Base-by-base conservation (phyloP, 2,329 filamentous ascomycete genomes). In the Trichoderma endophyticum region DNA sequence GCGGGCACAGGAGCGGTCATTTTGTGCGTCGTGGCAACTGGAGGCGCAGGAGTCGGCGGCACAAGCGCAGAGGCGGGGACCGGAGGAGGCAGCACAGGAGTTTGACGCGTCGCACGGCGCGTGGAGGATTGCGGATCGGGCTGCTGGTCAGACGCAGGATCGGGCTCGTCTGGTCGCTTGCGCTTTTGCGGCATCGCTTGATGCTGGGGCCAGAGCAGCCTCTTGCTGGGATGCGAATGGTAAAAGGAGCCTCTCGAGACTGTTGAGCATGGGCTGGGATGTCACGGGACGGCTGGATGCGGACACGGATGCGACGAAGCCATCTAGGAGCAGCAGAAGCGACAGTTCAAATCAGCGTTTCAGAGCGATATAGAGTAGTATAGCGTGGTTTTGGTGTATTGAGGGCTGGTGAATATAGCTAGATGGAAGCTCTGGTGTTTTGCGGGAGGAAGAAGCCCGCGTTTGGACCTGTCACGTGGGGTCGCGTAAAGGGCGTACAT, bases 91-190 rank as follows among this genome's bases (percentile, higher is more conserved):
- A 76, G 74, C 62, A 80, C 77, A 28, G 79, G 77, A 74, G 80
- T 82, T 73, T 82, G 81, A 80, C 81, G 81, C 81, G 81, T 82
- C 73, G 80, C 78, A 73, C 81, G 79, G 77, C 81, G 81, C 80
- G 80, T 78, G 48, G 73, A 72, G 70, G 69, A 39, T 43, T 60
- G 61, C 34, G 74, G 26, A 60, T 74, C 73, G 68, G 72, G 73
- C 30, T 73, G 74, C 62, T 68, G 65, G 43, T 75, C 75, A 67
- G 75, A 72, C 57, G 80, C 77, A 74, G 69, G 65, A 48, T 75
- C 75, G 67, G 75, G 73, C 56, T 80, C 77, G 74, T 78, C 76
- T 62, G 76, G 77, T 74, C 77, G 79, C 74, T 81, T 82, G 76
- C 81, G 81, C 77, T 83, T 83, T 74, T 77, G 75, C 74, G 81